These are phyloP conservation scores for Mortierella sp. DNA, from an alignment of 371 early-diverging fungal species.

Conservation along the genomic window DNA sequence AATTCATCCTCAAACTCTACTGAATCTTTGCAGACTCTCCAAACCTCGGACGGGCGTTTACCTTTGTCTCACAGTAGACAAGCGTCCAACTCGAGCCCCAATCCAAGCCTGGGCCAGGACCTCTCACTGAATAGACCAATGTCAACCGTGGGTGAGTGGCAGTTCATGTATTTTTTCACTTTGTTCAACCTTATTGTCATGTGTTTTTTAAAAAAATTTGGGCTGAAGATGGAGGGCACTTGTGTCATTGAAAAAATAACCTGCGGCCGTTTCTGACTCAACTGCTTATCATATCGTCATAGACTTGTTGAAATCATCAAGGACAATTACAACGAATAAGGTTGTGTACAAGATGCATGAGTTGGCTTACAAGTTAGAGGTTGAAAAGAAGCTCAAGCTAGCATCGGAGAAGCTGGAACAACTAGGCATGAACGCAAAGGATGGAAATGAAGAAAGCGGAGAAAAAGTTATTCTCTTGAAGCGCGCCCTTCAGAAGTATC, in stretches of 20 bases:
- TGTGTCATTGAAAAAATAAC: neutral
- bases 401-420: slow-evolving; percentile 69
- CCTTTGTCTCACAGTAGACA: slow-evolving; percentile 26
- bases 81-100: slow-evolving; percentile 22
- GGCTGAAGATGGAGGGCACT: neutral
- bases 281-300: slow-evolving; percentile 4
- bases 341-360: slow-evolving; percentile 87
- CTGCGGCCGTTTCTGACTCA: neutral
- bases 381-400: slow-evolving; percentile 86
- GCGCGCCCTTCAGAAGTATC: slow-evolving; percentile 85
- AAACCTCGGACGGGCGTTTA: neutral
- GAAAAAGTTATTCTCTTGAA: slow-evolving; percentile 83
- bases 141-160: slow-evolving; percentile 48
- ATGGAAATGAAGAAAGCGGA: slow-evolving; percentile 70
- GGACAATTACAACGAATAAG: slow-evolving; percentile 84
- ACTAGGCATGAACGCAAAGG: slow-evolving; percentile 61
- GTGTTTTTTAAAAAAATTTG: neutral
- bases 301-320: slow-evolving; percentile 78
- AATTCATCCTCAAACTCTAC: slow-evolving; percentile 16
- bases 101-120: slow-evolving; percentile 7
- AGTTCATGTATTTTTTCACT: neutral
- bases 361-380: slow-evolving; percentile 85
- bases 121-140: slow-evolving; percentile 23
- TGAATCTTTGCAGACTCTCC: slow-evolving; percentile 6
- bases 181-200: neutral